Evolutionary conservation across 2,329 filamentous ascomycete genomes (phyloP), one percentile per base, ranked within the genome.

Genomic region (Sporothrix phasma): DNA sequence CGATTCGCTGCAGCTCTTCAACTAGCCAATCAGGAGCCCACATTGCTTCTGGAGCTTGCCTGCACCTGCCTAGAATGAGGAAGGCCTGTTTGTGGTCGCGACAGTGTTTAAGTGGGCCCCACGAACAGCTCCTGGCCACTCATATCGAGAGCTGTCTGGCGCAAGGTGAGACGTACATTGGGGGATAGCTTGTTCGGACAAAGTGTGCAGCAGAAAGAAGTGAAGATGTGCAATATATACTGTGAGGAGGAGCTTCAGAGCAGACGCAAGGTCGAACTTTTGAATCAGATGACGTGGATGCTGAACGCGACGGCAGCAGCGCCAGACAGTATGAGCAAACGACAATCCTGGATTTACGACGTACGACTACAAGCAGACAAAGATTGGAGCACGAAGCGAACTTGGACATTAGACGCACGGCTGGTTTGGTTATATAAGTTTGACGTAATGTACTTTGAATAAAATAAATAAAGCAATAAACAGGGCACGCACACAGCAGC

Each of bases 391-490:
- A 56, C 5, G 8, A 39, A n/a, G n/a, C n/a, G n/a, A n/a, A n/a
- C n/a, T n/a, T 39, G 19, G 24, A 56, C 31, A 56, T 39, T 39
- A 31, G 24, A 26, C 26, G 31, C 56, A 31, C 39, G 43, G 11
- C 15, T 15, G 19, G 10, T 19, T 56, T 45, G 24, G 22, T 41
- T 43, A 58, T 63, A 53, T 63, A 58, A 41, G 49, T 47, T 6
- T 45, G 39, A 49, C 45, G 47, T 37, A 63, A 56, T 46, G 49
- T 58, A 63, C 61, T 63, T 17, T 54, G 26, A 64, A 49, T 29
- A 41, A 39, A 41, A 26, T 19, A 37, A 37, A 37, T 37, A 8
- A 37, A 37, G 15, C 53, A 24, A 47, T 65, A 65, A 61, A 61
- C 64, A 65, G 64, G 47, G 29, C 13, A 10, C 37, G 24, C 49